Evolutionary conservation across 179 eudicot species (phyloP).

Genomic region (Gypsophila paniculata): DNA sequence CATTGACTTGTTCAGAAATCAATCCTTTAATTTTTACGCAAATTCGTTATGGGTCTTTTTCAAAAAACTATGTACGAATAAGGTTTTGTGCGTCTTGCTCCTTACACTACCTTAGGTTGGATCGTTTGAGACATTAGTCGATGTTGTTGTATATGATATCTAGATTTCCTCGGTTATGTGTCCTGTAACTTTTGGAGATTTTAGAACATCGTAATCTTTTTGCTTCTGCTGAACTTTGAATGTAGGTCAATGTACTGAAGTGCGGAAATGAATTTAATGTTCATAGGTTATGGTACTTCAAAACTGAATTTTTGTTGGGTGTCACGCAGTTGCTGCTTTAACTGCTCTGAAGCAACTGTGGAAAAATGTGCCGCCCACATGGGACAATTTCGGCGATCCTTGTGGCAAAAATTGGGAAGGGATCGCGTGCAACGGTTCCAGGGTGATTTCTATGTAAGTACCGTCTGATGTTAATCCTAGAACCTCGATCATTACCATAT

Average conservation of each 20-base stretch:
- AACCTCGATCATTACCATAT: not conserved
- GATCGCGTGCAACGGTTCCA: constrained; percentile 43
- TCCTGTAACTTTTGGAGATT: too few relatives aligned
- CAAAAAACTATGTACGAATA: too few relatives aligned
- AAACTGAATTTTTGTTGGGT: constrained; percentile 3
- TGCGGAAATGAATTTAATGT: not conserved
- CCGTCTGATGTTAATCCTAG: not conserved
- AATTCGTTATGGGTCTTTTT: too few relatives aligned
- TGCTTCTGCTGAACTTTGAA: not conserved
- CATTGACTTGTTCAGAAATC: not conserved
- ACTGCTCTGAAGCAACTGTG: constrained; percentile 47
- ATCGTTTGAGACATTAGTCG: too few relatives aligned
- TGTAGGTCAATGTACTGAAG: not conserved
- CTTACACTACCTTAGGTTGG: too few relatives aligned
- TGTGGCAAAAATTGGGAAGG: constrained; percentile 76
- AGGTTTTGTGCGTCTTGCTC: too few relatives aligned
- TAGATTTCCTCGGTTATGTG: too few relatives aligned
- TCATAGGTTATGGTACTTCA: not conserved
- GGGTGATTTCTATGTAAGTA: constrained; percentile 62
- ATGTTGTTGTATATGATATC: too few relatives aligned
- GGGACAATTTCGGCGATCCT: constrained; percentile 60
- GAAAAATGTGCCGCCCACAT: constrained; percentile 67
- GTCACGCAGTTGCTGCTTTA: constrained; percentile 50
- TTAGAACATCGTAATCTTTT: too few relatives aligned
- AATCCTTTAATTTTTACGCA: not conserved